These are phyloP conservation scores for Boletus sp. DNA, from an alignment of 768 basidiomycete genomes.

Conservation along the genomic window DNA sequence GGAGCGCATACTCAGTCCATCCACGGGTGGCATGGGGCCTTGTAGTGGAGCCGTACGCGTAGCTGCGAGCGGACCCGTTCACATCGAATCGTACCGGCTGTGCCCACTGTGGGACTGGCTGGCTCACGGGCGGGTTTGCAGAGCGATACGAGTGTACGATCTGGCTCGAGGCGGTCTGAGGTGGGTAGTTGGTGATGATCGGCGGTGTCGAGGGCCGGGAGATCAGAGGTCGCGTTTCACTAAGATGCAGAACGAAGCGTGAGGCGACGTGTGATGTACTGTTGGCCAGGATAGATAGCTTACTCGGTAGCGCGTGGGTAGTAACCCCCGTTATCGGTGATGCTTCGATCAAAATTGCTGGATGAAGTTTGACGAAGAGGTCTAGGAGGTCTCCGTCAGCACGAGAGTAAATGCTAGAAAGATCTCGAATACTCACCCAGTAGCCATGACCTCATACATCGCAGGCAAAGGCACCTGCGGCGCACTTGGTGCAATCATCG, in stretches of 20 bases:
- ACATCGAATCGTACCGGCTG: slow-evolving; percentile 23
- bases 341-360: slow-evolving; percentile 17
- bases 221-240: slow-evolving; percentile 56
- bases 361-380: slow-evolving; percentile 14
- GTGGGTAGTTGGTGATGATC: slow-evolving; percentile 24
- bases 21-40: slow-evolving; percentile 43
- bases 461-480: slow-evolving; percentile 32
- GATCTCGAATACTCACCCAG: slow-evolving; percentile 12
- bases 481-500: slow-evolving; percentile 19
- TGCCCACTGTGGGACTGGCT: slow-evolving; percentile 31
- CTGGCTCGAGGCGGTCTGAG: slow-evolving; percentile 19
- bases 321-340: slow-evolving; percentile 14
- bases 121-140: slow-evolving; percentile 20
- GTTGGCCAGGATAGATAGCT: background rate
- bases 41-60: slow-evolving; percentile 27
- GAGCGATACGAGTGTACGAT: slow-evolving; percentile 26
- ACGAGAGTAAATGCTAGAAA: background rate
- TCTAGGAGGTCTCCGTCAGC: slow-evolving; percentile 9
- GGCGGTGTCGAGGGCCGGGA: slow-evolving; percentile 34
- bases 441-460: slow-evolving; percentile 35
- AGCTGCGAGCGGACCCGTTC: slow-evolving; percentile 32
- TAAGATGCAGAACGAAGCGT: slow-evolving; percentile 19
- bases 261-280: background rate
- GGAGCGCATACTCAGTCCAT: slow-evolving; percentile 76
- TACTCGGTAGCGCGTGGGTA: slow-evolving; percentile 25